Base-by-base conservation (phyloP, 1,139 yeast species). In the Blastobotrys ciferrii region DNA sequence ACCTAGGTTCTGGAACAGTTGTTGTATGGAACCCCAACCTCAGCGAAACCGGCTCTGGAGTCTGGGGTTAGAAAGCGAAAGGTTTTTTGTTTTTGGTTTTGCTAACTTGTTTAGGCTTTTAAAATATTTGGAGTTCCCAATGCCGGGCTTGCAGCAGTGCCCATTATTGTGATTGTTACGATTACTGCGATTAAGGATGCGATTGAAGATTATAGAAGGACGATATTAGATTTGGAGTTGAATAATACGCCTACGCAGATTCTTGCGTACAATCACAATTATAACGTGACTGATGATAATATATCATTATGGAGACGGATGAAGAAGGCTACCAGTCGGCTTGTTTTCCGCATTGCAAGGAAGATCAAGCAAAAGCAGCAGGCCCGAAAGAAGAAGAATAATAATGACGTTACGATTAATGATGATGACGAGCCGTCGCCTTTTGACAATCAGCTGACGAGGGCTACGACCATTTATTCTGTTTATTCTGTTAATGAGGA, bases 121-220 rank as follows among this genome's bases (percentile, higher is more conserved):
- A 79, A 86, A 54, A 83, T 92, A 48, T 92, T 92, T 65, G 98
- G 98, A 61, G 97, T 91, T 33, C 80, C 85, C 13, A 82, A 80
- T 55, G 97, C 98, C 0, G 98, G 92, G 2, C 70, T 92, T 54
- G 85, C 95, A 7, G 91, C 96, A 1, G 97, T 89, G 42, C 98
- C 98, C 2, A 80, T 92, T 66, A 87, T 91, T 67, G 97, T 89
- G 51, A 91, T 92, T 72, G 96, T 92, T 38, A 73, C 78, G 52
- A 78, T 92, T 51, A 92, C 98, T 1, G 98, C 96, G 7, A 70
- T 87, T 56, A 91, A 91, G 63, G 98, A 92, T 70, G 98, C 95
- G 0, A 75, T 92, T 55, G 98, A 92, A 68, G 98, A 92, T 69
- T 91, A 89, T 53, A 78, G 94, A 58, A 79, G 98, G 65, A 83